These are phyloP conservation scores for Nakazawaea wyomingensis DNA, from an alignment of 805 yeast genomes.

Conservation along the genomic window DNA sequence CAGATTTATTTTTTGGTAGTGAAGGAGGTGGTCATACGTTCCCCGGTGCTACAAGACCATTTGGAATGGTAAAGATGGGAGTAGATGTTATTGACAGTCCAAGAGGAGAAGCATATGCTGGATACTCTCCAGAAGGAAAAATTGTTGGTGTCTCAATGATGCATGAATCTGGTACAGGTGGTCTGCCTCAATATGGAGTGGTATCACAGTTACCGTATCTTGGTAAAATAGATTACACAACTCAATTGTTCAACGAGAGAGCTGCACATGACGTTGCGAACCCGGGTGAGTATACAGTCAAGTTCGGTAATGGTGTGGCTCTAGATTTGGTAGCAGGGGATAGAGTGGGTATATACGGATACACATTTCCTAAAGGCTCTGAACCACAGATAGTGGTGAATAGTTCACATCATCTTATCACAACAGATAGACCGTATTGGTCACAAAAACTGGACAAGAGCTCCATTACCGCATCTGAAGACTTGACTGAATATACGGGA, in stretches of 20 bases:
- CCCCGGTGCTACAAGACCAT: constrained; percentile 32
- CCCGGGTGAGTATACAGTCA: constrained; percentile 24
- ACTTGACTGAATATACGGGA: constrained; percentile 21
- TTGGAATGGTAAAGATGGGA: constrained; percentile 34
- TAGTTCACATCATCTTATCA: constrained; percentile 25
- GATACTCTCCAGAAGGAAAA: constrained; percentile 27
- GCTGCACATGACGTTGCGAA: constrained; percentile 19
- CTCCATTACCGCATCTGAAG: constrained; percentile 16
- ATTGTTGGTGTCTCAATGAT: constrained; percentile 31
- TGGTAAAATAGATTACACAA: constrained; percentile 16
- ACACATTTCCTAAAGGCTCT: constrained; percentile 18
- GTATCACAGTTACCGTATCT: constrained; percentile 27
- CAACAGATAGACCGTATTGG: constrained; percentile 28
- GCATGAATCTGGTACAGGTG: constrained; percentile 37
- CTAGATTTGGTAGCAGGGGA: constrained; percentile 26
- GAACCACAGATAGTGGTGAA: constrained; percentile 23
- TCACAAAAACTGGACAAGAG: constrained; percentile 27
- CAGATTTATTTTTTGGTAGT: constrained; percentile 31
- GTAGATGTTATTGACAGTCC: constrained; percentile 23
- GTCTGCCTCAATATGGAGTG: constrained; percentile 32
- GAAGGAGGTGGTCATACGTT: constrained; percentile 30
- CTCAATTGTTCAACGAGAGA: constrained; percentile 15
- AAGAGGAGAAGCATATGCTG: constrained; percentile 28
- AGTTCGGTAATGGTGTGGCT: constrained; percentile 19
- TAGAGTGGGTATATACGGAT: constrained; percentile 24